A percentile compares a stretch with the other conserved stretches of the same genome.
phyloP scores from a whole-genome alignment of 2,329 filamentous ascomycete genomes.

The Pochonia chlamydosporia region DNA sequence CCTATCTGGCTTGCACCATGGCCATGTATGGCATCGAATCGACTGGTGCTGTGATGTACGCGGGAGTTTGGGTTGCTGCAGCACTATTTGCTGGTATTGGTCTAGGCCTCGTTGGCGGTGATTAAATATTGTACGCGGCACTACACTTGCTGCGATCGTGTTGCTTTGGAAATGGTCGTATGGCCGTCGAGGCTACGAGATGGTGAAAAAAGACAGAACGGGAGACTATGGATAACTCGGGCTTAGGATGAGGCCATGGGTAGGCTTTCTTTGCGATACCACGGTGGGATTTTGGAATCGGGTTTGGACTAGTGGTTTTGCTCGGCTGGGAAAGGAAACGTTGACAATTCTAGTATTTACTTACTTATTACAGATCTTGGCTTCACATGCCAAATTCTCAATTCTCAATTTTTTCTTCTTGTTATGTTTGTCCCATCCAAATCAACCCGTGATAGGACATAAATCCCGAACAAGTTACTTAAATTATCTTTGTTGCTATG shows the following conservation, averaged over 20 bases:
- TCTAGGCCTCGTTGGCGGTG: slow-evolving; percentile 45
- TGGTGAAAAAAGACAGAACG: neutral
- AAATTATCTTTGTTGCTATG: neutral
- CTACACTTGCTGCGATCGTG: neutral
- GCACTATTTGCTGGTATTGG: slow-evolving; percentile 53
- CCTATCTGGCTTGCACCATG: slow-evolving; percentile 58
- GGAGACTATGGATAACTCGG: neutral
- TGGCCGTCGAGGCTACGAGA: no score
- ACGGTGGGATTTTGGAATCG: neutral
- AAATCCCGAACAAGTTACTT: no score
- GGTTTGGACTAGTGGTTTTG: neutral
- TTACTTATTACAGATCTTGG: neutral
- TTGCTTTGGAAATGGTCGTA: neutral
- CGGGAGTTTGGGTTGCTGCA: slow-evolving; percentile 67
- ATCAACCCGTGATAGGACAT: no score
- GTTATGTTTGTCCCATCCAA: neutral
- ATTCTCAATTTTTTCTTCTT: no score
- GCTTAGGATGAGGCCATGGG: neutral
- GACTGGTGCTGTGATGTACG: slow-evolving; percentile 66
- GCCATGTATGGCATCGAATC: slow-evolving; percentile 66
- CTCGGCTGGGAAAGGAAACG: neutral
- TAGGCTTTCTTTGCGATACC: neutral
- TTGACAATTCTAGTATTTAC: neutral
- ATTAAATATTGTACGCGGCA: slow-evolving; percentile 15
- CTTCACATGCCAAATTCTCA: no score